These are phyloP conservation scores for Omphalotus guepiniiformis DNA, from an alignment of 768 basidiomycete genomes.

Conservation along the genomic window DNA sequence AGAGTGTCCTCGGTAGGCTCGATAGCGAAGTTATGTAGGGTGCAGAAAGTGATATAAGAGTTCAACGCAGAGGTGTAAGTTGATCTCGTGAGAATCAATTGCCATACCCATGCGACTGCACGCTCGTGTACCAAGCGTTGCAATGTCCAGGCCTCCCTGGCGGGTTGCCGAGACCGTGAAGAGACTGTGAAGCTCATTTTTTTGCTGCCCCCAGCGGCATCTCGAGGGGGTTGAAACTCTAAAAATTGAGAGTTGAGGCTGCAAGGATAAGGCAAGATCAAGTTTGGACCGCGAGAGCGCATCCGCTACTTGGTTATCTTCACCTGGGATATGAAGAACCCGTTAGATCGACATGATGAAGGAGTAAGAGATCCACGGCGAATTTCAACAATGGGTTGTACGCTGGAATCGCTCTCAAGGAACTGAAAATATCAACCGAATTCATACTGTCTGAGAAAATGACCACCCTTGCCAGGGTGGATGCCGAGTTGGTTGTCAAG, in stretches of 20 bases:
- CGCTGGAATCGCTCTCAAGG: conserved; percentile 10
- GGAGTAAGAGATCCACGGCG: conserved; percentile 14
- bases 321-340: conserved; percentile 22
- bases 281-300: conserved; percentile 23
- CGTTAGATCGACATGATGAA: conserved; percentile 13
- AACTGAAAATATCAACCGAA: conserved; percentile 14
- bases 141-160: conserved; percentile 24
- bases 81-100: conserved; percentile 11
- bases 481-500: neutral
- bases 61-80: conserved; percentile 22
- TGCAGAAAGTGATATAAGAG: conserved; percentile 26
- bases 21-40: conserved; percentile 19
- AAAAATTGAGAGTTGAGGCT: neutral
- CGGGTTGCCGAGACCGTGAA: conserved; percentile 24
- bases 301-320: conserved; percentile 25
- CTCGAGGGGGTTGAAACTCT: conserved; percentile 20
- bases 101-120: conserved; percentile 21
- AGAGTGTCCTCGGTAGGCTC: conserved; percentile 27
- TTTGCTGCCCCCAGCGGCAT: conserved; percentile 16
- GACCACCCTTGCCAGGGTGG: neutral
- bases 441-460: conserved; percentile 17
- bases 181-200: conserved; percentile 7
- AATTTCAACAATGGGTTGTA: conserved; percentile 24
- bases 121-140: conserved; percentile 26
- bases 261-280: neutral